phyloP scores from a whole-genome alignment of 495 filamentous ascomycete genomes.

The Neurospora sp. region DNA sequence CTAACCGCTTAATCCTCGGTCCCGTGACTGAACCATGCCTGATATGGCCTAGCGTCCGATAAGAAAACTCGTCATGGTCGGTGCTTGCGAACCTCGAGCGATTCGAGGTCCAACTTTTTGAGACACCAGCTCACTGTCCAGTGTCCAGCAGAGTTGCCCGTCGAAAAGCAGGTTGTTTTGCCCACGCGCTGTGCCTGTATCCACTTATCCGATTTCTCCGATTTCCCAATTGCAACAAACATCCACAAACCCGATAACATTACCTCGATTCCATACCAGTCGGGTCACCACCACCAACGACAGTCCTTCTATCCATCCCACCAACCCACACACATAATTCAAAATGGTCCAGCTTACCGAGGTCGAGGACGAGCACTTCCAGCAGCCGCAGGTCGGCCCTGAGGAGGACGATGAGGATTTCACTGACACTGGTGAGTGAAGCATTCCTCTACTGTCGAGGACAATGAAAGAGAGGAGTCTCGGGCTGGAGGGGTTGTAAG shows the following conservation, averaged over 20 bases:
- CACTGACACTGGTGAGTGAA: conserved; percentile 70
- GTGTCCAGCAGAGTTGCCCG: not conserved
- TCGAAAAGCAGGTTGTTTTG: not conserved
- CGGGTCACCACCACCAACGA: not conserved
- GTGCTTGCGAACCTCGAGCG: not conserved
- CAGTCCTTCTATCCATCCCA: not conserved
- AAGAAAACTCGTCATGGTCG: conserved; percentile 13
- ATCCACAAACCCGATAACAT: not conserved
- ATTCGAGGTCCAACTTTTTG: not conserved
- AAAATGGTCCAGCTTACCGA: conserved; percentile 95
- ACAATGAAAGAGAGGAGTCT: conserved; percentile 2
- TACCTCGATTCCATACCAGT: not conserved
- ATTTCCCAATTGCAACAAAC: not conserved
- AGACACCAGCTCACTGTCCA: not conserved
- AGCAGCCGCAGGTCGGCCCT: conserved; percentile 56
- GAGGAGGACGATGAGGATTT: conserved; percentile 80
- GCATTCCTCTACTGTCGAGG: not conserved
- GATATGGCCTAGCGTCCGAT: not conserved
- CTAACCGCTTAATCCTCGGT: not conserved
- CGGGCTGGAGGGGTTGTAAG: not conserved
- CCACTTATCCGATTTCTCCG: not conserved
- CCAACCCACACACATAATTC: conserved; percentile 15
- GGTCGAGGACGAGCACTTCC: conserved; percentile 92
- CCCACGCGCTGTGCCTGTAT: not conserved
- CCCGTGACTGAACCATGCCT: not conserved